Conservation (phyloP, 345 rosid genomes). For the Cardiospermum halicacabum region DNA sequence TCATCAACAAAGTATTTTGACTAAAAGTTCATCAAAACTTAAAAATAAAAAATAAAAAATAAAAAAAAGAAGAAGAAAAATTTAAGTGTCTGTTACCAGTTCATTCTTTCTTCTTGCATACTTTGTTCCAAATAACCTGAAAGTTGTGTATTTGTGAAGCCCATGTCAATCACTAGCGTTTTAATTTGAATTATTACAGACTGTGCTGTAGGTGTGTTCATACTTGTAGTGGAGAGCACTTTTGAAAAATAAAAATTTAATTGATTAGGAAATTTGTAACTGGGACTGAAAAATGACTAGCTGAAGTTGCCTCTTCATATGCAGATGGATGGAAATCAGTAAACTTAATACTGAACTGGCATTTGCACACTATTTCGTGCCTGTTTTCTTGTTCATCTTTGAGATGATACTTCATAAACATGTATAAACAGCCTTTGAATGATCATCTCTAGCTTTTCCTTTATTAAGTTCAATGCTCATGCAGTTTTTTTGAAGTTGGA, state of each 20-base stretch:
- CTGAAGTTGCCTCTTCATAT: background rate
- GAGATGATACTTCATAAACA: slow-evolving; percentile 6
- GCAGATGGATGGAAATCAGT: background rate
- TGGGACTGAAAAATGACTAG: background rate
- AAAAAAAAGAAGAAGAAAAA: no score
- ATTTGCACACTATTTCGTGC: background rate
- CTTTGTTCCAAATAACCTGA: background rate
- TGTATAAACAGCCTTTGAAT: background rate
- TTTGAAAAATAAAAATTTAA: background rate
- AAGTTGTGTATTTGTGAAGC: background rate
- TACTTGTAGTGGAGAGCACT: background rate
- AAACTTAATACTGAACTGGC: background rate
- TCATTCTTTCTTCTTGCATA: background rate
- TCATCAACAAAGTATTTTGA: background rate
- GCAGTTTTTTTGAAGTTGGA: slow-evolving; percentile 68
- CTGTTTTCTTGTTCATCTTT: background rate
- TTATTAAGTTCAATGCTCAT: slow-evolving; percentile 42
- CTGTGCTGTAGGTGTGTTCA: background rate
- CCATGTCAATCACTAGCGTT: background rate
- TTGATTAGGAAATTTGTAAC: background rate
- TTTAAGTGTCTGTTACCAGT: background rate
- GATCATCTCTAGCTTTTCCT: slow-evolving; percentile 29
- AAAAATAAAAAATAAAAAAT: no score
- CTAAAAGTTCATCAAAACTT: background rate
- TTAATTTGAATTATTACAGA: background rate